Conservation (phyloP, 768 basidiomycete genomes). For the Leccinum ochraceum region DNA sequence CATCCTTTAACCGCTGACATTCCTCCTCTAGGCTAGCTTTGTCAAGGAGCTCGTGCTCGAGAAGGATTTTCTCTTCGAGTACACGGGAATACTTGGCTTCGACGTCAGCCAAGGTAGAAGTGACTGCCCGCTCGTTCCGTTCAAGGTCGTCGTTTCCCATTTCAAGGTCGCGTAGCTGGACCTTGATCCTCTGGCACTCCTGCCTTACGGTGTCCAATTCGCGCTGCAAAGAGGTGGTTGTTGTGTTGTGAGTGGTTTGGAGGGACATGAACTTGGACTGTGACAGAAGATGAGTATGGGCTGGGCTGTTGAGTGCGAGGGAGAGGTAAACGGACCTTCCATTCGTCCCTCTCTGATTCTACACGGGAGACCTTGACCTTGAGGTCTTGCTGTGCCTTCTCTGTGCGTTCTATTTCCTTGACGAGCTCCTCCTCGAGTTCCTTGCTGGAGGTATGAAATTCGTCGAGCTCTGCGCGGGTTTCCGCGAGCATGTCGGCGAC, state of each 20-base stretch:
- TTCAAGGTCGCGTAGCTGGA: conserved; percentile 85
- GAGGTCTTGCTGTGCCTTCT: conserved; percentile 81
- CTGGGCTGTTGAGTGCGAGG: neutral
- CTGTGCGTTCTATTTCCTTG: conserved; percentile 84
- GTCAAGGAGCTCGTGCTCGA: conserved; percentile 93
- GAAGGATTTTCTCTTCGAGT: conserved; percentile 94
- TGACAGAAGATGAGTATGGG: neutral
- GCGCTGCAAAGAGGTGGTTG: conserved; percentile 86
- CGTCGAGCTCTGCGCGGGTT: conserved; percentile 82
- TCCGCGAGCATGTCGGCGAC: conserved; percentile 83
- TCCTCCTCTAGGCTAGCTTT: conserved; percentile 92
- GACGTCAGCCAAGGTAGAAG: conserved; percentile 78
- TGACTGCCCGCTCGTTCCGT: conserved; percentile 86
- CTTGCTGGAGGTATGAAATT: conserved; percentile 85
- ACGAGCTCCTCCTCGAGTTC: conserved; percentile 94
- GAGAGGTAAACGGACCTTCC: conserved; percentile 68
- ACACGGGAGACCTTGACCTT: conserved; percentile 68
- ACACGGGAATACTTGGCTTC: conserved; percentile 88
- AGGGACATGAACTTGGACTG: conserved; percentile 85
- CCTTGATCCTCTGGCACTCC: conserved; percentile 67
- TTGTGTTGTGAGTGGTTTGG: conserved; percentile 89
- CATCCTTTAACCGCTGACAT: conserved; percentile 87
- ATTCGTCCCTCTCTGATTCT: conserved; percentile 81
- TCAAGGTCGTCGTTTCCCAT: conserved; percentile 99
- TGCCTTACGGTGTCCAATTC: conserved; percentile 83